Evolutionary conservation across 495 filamentous ascomycete species (phyloP), one percentile per base, ranked within the genome.

Genomic region (Aspergillus heteromorphus): DNA sequence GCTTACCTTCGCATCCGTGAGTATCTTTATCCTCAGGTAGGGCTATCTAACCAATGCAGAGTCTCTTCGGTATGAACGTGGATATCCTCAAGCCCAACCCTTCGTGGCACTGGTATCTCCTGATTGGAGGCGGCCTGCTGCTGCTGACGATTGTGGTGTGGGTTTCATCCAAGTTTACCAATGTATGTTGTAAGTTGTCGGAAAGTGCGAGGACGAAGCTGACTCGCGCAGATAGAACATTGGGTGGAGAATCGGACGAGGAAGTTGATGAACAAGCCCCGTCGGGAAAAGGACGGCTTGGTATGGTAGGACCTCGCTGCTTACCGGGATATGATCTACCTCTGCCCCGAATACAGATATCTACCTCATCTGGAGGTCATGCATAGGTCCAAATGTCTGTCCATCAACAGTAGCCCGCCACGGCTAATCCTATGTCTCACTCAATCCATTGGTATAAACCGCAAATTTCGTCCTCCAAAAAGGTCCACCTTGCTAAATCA

Each of bases 11-110:
- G 55, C 65, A 9, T 65, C 68, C 16, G 68, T 71, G 52, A 49
- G 57, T 41, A 40, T 5, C 19, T 11, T 13, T 0, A 29, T 16
- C 51, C 41, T 13, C 20, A 16, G 9, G 19, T 2, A 34, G 40
- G 0, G 30, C 4, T 31, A 6, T 19, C 45, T 42, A 51, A 52
- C 31, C 21, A 7, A 31, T 14, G 31, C 58, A 70, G 68, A 68
- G 68, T 57, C 51, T 71, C 8, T 66, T 71, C 21, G 68, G 68
- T 31, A 71, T 71, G 68, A 70, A 71, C 19, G 55, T 71, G 34
- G 63, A 70, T 36, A 25, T 71, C 19, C 48, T 71, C 1, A 54
- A 53, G 6, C 53, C 51, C 41, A 61, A 65, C 29, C 30, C 55
- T 3, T 25, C 45, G 3, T 71, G 67, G 67, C 65, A 60, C 49